Percentiles rank a stretch among this genome's conserved stretches.
Conservation (phyloP, 192 early-diverging fungal genomes). For the Coemansia sp. region DNA sequence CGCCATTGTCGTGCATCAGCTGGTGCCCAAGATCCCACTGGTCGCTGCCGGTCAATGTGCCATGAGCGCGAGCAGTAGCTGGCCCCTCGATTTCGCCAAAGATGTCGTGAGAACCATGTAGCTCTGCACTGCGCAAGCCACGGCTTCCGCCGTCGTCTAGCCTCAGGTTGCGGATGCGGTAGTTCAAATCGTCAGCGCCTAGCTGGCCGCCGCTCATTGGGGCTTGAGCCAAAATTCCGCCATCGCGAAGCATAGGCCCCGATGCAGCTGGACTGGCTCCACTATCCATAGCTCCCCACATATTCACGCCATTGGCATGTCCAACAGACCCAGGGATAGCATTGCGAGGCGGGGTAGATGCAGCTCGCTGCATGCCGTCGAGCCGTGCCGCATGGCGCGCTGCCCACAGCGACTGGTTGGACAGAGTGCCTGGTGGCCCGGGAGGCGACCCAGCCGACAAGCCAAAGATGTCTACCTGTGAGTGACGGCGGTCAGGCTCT, state of each 20-base stretch:
- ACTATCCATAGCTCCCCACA: constrained; percentile 27
- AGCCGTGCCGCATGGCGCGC: constrained; percentile 44
- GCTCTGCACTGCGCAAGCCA: constrained; percentile 41
- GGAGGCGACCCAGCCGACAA: constrained; percentile 28
- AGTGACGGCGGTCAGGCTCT: constrained; percentile 27
- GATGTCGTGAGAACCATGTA: constrained; percentile 32
- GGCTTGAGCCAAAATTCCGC: constrained; percentile 11
- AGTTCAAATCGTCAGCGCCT: constrained; percentile 30
- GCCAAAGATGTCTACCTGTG: constrained; percentile 41
- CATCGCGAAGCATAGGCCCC: constrained; percentile 17
- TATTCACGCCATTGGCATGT: constrained; percentile 7
- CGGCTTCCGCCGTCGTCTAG: constrained; percentile 22
- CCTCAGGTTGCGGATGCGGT: constrained; percentile 31
- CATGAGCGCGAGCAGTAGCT: constrained; percentile 8
- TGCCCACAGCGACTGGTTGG: constrained; percentile 44
- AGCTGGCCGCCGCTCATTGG: constrained; percentile 17
- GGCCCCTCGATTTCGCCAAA: constrained; percentile 42
- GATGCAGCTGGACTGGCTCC: constrained; percentile 7
- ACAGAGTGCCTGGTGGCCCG: constrained; percentile 4
- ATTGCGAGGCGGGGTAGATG: constrained; percentile 49
- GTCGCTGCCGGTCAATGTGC: constrained; percentile 27
- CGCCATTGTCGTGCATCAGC: constrained; percentile 13
- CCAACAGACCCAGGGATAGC: constrained; percentile 7
- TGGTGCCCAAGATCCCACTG: constrained; percentile 40
- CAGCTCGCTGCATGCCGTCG: constrained; percentile 46